phyloP scores from a whole-genome alignment of 2,329 filamentous ascomycete species.

The Dactylellina cionopaga region DNA sequence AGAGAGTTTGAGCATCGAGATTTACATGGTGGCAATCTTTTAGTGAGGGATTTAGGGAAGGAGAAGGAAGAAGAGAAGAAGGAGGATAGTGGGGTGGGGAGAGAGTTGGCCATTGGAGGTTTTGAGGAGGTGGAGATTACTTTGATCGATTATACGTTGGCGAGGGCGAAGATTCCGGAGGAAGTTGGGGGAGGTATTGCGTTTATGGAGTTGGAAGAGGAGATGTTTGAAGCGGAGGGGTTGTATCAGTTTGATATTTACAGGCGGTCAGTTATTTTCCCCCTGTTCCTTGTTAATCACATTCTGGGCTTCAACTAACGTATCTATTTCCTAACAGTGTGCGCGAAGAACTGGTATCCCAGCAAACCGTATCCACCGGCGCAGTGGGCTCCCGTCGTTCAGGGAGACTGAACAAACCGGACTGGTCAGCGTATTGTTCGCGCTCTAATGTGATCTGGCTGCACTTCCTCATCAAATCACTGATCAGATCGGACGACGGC shows the following conservation, averaged over 20 bases:
- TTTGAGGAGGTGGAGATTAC: conserved; percentile 38
- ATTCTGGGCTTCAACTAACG: neutral
- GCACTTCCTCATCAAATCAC: conserved; percentile 27
- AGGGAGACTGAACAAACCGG: conserved; percentile 23
- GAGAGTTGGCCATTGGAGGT: conserved; percentile 12
- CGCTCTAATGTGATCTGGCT: conserved; percentile 45
- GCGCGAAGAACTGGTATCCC: conserved; percentile 7
- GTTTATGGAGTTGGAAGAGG: conserved; percentile 33
- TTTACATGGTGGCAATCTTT: conserved; percentile 29
- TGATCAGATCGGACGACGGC: conserved; percentile 23
- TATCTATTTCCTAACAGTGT: conserved; percentile 6
- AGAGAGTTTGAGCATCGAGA: conserved; percentile 39
- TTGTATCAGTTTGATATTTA: conserved; percentile 51
- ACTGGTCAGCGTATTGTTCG: conserved; percentile 25
- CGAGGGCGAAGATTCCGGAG: conserved; percentile 29
- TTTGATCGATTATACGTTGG: conserved; percentile 42
- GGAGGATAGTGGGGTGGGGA: conserved; percentile 16
- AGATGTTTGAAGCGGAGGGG: conserved; percentile 21
- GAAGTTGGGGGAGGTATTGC: conserved; percentile 25
- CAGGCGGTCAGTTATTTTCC: conserved; percentile 17
- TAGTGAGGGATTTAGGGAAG: conserved; percentile 20
- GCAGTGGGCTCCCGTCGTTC: neutral
- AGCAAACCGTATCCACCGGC: neutral
- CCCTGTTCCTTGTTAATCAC: neutral
- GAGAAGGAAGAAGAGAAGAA: conserved; percentile 6